phyloP scores from a whole-genome alignment of 371 early-diverging fungal genomes.

The Saksenaea vasiformis region DNA sequence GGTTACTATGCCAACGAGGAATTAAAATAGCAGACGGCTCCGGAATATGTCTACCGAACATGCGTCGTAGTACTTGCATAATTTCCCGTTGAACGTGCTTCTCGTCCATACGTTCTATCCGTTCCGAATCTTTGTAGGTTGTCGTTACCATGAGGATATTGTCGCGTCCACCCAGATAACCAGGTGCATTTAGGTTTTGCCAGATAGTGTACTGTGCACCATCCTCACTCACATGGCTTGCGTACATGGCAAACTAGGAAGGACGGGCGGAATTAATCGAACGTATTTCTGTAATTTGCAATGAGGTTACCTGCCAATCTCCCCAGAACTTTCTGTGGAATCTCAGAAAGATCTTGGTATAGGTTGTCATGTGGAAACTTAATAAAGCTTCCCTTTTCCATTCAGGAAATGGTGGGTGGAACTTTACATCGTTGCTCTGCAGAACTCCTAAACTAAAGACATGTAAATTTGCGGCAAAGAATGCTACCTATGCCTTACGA shows the following conservation, averaged over 20 bases:
- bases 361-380: constrained; percentile 50
- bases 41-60: constrained; percentile 39
- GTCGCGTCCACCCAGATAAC: constrained; percentile 26
- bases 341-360: constrained; percentile 48
- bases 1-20: constrained; percentile 48
- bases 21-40: constrained; percentile 33
- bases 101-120: constrained; percentile 39
- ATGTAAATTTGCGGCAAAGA: background rate
- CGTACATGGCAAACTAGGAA: constrained; percentile 3
- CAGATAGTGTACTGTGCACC: constrained; percentile 35
- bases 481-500: constrained; percentile 23
- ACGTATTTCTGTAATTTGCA: too few relatives aligned
- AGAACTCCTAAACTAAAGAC: constrained; percentile 42
- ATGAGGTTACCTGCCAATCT: constrained; percentile 54
- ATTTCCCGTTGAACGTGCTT: constrained; percentile 27
- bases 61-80: constrained; percentile 26
- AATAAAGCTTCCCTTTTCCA: constrained; percentile 50
- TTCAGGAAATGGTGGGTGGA: constrained; percentile 41
- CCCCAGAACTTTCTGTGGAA: constrained; percentile 46
- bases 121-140: constrained; percentile 37
- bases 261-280: too few relatives aligned
- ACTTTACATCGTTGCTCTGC: constrained; percentile 35
- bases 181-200: constrained; percentile 50
- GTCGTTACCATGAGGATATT: constrained; percentile 46
- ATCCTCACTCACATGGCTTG: background rate